Evolutionary conservation across 2,329 filamentous ascomycete genomes (phyloP).

Genomic region (Fusarium haematococcum): DNA sequence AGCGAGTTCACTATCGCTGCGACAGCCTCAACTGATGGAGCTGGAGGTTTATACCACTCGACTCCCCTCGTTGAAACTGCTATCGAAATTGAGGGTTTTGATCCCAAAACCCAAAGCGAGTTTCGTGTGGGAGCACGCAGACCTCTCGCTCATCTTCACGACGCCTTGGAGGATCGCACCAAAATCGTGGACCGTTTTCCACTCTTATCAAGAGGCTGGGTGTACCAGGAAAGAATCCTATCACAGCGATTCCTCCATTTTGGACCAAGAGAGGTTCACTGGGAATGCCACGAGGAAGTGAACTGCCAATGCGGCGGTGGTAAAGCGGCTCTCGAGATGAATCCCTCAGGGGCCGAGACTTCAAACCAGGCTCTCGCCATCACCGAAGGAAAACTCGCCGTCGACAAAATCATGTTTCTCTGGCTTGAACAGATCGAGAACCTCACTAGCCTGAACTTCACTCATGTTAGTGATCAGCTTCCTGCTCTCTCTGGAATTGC

Average conservation of each 20-base stretch:
- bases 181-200: constrained; percentile 2
- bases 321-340: constrained; percentile 2
- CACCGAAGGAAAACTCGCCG: background rate
- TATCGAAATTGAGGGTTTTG: background rate
- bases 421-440: constrained; percentile 5
- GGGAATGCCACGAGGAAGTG: constrained; percentile 11
- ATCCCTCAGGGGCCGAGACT: background rate
- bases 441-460: constrained; percentile 1
- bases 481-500: constrained; percentile 1
- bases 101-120: background rate
- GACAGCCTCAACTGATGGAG: background rate
- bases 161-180: background rate
- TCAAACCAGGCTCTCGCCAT: constrained; percentile 8
- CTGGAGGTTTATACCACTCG: background rate
- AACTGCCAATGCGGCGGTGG: constrained; percentile 10
- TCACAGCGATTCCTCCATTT: constrained; percentile 10
- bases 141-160: background rate
- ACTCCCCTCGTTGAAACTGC: background rate
- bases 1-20: constrained; percentile 7
- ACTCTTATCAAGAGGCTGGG: constrained; percentile 8
- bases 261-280: background rate
- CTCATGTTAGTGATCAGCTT: constrained; percentile 3
- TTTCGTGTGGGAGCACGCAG: background rate
- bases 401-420: background rate
- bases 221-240: constrained; percentile 6